A percentile compares a stretch with the other conserved stretches of the same genome.
These are phyloP conservation scores for Lithohypha guttulata DNA, from an alignment of 2,329 filamentous ascomycete species.

Conservation along the genomic window DNA sequence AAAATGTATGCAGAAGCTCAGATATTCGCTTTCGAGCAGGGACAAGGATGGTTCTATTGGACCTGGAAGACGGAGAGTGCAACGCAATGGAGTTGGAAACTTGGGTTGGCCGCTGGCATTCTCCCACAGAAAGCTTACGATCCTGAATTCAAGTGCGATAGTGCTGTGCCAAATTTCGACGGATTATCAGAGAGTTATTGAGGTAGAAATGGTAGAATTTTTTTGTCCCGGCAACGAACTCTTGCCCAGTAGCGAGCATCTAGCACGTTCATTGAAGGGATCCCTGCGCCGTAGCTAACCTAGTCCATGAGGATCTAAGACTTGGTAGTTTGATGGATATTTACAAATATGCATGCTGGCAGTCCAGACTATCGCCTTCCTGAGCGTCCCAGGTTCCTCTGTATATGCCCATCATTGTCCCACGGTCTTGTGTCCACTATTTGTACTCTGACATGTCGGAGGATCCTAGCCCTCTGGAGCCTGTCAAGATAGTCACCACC, in stretches of 20 bases:
- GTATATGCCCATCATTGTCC: conserved; percentile 6
- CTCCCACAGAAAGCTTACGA: conserved; percentile 65
- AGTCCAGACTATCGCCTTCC: no score
- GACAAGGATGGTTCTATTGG: conserved; percentile 99
- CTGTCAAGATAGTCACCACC: conserved; percentile 8
- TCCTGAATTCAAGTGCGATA: conserved; percentile 57
- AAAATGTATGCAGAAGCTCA: conserved; percentile 88
- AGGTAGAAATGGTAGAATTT: no score
- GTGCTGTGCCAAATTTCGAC: conserved; percentile 35
- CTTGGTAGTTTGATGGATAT: no score
- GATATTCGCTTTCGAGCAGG: conserved; percentile 86
- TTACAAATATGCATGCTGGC: no score
- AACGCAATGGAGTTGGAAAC: conserved; percentile 85
- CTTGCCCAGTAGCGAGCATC: no score
- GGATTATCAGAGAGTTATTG: conserved; percentile 28
- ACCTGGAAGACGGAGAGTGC: conserved; percentile 86
- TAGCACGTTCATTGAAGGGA: no score
- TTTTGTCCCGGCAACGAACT: no score
- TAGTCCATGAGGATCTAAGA: no score
- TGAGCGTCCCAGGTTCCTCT: conserved; percentile 7
- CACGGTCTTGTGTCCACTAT: conserved; percentile 7
- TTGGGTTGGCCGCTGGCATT: conserved; percentile 65
- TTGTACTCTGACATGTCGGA: conserved; percentile 8
- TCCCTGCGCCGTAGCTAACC: no score
- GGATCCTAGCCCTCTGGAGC: conserved; percentile 5